Conservation (phyloP, 169 alveolate genomes). For the Ichthyophthirius multifiliis region DNA sequence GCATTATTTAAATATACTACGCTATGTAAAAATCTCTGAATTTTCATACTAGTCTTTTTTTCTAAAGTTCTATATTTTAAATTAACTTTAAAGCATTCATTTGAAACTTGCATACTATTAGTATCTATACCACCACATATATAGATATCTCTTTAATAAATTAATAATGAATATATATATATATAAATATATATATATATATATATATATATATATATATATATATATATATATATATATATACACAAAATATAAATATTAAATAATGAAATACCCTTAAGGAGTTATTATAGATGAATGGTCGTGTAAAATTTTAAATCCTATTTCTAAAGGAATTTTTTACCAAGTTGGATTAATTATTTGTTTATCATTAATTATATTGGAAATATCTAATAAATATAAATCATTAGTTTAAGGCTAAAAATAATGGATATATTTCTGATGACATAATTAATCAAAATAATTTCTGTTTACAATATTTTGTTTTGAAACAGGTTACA, state of each 20-base stretch:
- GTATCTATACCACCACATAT: slow-evolving; percentile 12
- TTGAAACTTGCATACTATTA: background rate
- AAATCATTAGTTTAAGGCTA: background rate
- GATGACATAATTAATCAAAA: background rate
- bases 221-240: background rate
- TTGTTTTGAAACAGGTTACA: too few species aligned
- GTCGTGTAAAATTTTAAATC: background rate
- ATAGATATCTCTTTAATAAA: background rate
- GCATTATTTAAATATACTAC: background rate
- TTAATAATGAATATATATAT: background rate
- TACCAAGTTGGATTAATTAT: background rate
- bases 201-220: background rate
- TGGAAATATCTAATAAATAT: background rate
- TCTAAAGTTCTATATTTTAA: background rate
- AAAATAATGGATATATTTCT: background rate
- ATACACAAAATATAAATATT: too few species aligned
- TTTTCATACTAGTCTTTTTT: background rate
- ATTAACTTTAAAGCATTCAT: background rate
- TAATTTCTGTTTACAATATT: background rate
- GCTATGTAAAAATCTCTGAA: background rate
- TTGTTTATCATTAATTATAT: background rate
- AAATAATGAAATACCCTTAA: background rate
- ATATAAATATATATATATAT: too few species aligned
- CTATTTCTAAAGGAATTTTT: background rate
- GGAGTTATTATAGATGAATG: background rate